Percentiles rank a stretch among this genome's conserved stretches.
Conservation (phyloP, 2,329 filamentous ascomycete genomes). For the Trichoderma semiorbis region DNA sequence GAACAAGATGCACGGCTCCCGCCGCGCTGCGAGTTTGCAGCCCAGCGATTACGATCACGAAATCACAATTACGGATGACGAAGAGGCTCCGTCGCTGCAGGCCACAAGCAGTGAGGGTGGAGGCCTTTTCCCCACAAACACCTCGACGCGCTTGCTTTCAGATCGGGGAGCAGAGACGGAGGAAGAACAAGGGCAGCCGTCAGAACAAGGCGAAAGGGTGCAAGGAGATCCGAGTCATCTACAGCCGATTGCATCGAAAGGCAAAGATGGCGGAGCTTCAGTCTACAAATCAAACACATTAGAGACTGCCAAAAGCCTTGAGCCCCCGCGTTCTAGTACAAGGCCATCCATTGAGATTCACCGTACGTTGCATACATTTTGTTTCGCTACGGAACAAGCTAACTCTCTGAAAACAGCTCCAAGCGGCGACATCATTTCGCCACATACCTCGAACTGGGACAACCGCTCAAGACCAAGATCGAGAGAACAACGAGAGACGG, state of each 20-base stretch:
- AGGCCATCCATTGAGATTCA: constrained; percentile 36
- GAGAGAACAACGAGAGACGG: constrained; percentile 46
- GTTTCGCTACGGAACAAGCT: background rate
- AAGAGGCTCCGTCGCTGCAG: constrained; percentile 31
- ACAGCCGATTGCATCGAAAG: background rate
- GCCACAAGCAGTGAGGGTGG: constrained; percentile 22
- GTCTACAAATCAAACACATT: background rate
- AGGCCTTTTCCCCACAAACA: constrained; percentile 2
- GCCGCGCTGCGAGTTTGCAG: constrained; percentile 52
- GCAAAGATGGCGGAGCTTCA: background rate
- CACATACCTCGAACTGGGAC: background rate
- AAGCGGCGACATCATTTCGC: constrained; percentile 23
- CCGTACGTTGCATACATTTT: constrained; percentile 21
- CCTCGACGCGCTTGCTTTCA: constrained; percentile 20
- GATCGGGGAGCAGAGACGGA: constrained; percentile 12
- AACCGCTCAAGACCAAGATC: constrained; percentile 34
- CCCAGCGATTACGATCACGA: constrained; percentile 67
- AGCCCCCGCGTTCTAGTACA: background rate
- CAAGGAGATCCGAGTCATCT: background rate
- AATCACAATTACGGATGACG: constrained; percentile 64
- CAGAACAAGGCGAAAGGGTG: background rate
- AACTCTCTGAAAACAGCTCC: constrained; percentile 26
- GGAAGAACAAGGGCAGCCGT: constrained; percentile 21
- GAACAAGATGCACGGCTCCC: constrained; percentile 45
- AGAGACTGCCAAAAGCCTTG: background rate